Evolutionary conservation across 2,329 filamentous ascomycete genomes (phyloP).

Genomic region (Apiospora koreana): DNA sequence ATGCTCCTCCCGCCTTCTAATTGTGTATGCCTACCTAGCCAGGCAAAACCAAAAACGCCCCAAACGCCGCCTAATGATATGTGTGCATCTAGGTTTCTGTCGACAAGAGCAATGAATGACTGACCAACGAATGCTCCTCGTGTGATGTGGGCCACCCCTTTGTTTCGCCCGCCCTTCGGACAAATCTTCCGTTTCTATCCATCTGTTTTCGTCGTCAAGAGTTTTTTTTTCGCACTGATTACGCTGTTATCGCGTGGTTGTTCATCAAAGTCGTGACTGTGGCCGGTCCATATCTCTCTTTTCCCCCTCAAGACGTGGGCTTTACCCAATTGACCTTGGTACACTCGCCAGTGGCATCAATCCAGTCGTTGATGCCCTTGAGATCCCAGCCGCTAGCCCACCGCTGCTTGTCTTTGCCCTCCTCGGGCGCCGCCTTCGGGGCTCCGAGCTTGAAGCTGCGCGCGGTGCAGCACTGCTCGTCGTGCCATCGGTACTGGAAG

Average conservation of each 20-base stretch:
- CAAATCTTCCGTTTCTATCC: not conserved
- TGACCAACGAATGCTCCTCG: not conserved
- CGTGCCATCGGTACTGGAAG: constrained; percentile 49
- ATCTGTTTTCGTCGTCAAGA: not conserved
- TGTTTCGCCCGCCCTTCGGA: not conserved
- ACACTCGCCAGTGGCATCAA: constrained; percentile 46
- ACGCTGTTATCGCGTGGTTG: not conserved
- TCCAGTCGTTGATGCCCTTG: constrained; percentile 49
- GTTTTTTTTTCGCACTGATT: not conserved
- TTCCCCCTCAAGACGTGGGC: constrained; percentile 24
- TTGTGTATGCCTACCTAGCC: constrained; percentile 4
- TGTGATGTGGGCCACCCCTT: not conserved
- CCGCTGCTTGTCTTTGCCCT: constrained; percentile 31
- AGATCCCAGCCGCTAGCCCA: constrained; percentile 49
- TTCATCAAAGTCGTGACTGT: not conserved
- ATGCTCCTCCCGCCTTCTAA: not conserved
- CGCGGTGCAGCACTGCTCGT: constrained; percentile 45
- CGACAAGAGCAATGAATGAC: not conserved
- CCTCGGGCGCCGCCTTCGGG: constrained; percentile 34
- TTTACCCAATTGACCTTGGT: constrained; percentile 40
- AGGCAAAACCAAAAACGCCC: not conserved
- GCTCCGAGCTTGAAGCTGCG: constrained; percentile 46
- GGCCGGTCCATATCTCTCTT: not conserved
- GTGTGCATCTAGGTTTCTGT: not conserved
- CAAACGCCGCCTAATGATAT: constrained; percentile 2